Base-by-base conservation (phyloP, 345 rosid species). In the Heritiera fomes region DNA sequence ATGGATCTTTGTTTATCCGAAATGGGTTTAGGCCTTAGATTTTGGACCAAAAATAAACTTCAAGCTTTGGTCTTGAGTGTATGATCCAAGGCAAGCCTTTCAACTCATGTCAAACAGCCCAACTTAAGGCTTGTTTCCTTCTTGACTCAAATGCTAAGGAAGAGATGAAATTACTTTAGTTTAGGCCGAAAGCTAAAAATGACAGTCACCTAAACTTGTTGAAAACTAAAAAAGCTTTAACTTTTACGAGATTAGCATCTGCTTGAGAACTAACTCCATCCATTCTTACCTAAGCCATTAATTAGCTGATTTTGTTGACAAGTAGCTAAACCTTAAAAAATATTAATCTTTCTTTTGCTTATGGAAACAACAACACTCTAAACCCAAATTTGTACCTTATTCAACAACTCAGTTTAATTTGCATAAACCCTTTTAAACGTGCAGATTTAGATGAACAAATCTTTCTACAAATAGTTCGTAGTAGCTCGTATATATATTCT, bases 251-350 rank as follows among this genome's bases (percentile, higher is more conserved):
- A 49, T 49, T 2, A 18, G 23, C 20, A 55, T 17, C 59, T 17
- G 59, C 59, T 58, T 62, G 41, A 13, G 67, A 62, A 11, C 40
- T 61, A 30, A 34, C 38, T 23, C 4, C 46, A 5, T 18, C 11
- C 71, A 15, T 15, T 77, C 70, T 23, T 34, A 73, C 81, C 76
- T 60, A 82, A 78, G 58, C 75, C 75, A 40, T 20, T 32, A 6
- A 34, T 3, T 30, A 28, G 47, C 59, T 75, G 34, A 3, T 53
- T 50, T 41, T 49, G 76, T 78, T 52, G 79, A 75, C 77, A 32
- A 38, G n/a, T 38, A 15, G 11, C 50, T 46, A 56, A n/a, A 34
- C 34, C 52, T 34, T 43, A 43, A 43, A 43, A 6, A 6, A 56
- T 50, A 20, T 59, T 58, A 56, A 56, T 65, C 55, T 4, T 59